A percentile compares a stretch with the other conserved stretches of the same genome.
phyloP scores from a whole-genome alignment of 2,329 filamentous ascomycete species.

The Penicillium sclerotigenum region DNA sequence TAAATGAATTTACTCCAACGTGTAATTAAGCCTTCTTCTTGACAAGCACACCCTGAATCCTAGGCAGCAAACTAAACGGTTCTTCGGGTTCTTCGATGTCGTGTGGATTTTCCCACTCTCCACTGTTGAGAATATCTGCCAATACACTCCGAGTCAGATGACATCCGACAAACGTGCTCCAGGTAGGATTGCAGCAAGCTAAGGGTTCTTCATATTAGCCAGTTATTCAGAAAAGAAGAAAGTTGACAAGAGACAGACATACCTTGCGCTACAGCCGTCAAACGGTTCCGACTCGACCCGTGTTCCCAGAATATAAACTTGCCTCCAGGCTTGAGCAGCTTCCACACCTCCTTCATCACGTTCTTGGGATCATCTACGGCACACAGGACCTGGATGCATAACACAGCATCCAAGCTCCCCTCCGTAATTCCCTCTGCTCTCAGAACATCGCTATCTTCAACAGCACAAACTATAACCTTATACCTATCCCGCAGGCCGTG shows the following conservation, averaged over 20 bases:
- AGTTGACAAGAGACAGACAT: slow-evolving; percentile 31
- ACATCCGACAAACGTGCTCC: slow-evolving; percentile 22
- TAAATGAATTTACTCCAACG: too few species aligned
- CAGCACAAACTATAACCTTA: slow-evolving; percentile 37
- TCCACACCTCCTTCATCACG: slow-evolving; percentile 34
- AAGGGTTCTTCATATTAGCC: slow-evolving; percentile 7
- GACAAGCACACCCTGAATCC: slow-evolving; percentile 21
- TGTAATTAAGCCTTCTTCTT: slow-evolving; percentile 17
- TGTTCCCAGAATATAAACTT: slow-evolving; percentile 51
- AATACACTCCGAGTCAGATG: slow-evolving; percentile 16
- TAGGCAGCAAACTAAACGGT: slow-evolving; percentile 14
- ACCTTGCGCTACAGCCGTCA: slow-evolving; percentile 30
- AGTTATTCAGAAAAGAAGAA: not conserved
- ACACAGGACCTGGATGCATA: slow-evolving; percentile 48
- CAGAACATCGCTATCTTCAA: slow-evolving; percentile 42
- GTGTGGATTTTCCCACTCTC: slow-evolving; percentile 21
- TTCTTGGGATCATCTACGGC: slow-evolving; percentile 30
- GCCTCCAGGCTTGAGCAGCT: slow-evolving; percentile 47
- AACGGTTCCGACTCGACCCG: slow-evolving; percentile 12
- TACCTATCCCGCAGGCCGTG: slow-evolving; percentile 37
- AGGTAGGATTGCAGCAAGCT: slow-evolving; percentile 21
- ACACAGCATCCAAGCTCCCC: slow-evolving; percentile 39
- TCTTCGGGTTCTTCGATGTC: slow-evolving; percentile 19
- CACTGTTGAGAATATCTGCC: slow-evolving; percentile 18
- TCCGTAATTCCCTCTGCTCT: slow-evolving; percentile 35